A percentile compares a stretch with the other conserved stretches of the same genome.
phyloP scores from a whole-genome alignment of 2,329 filamentous ascomycete species.

The Stachybotrys echinatus region DNA sequence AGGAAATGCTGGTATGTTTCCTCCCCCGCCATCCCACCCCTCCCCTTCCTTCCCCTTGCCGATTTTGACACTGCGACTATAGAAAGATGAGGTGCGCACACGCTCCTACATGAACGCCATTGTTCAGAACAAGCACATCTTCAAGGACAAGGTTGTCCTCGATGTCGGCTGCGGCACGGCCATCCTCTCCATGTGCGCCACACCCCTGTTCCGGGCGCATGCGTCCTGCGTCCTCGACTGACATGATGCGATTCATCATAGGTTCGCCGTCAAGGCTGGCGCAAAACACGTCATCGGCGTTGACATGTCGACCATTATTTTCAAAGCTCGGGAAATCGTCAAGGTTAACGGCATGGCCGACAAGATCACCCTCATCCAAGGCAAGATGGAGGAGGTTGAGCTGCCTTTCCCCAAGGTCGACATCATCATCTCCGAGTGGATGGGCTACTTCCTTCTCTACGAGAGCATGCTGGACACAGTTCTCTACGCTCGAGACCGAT shows the following conservation, averaged over 20 bases:
- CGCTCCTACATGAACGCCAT: slow-evolving; percentile 96
- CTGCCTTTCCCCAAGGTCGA: slow-evolving; percentile 94
- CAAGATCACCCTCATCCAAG: slow-evolving; percentile 96
- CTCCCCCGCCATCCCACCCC: slow-evolving; percentile 11
- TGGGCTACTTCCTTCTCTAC: slow-evolving; percentile 98
- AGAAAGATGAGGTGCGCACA: slow-evolving; percentile 99
- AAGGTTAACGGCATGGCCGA: slow-evolving; percentile 83
- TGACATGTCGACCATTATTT: slow-evolving; percentile 99
- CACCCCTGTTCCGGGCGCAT: slow-evolving; percentile 8
- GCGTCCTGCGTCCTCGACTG: not conserved
- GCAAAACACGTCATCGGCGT: slow-evolving; percentile 98
- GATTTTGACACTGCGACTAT: slow-evolving; percentile 16
- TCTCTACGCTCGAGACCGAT: slow-evolving; percentile 90
- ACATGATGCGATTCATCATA: slow-evolving; percentile 28
- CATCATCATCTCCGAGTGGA: slow-evolving; percentile 99
- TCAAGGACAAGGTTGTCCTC: slow-evolving; percentile 79
- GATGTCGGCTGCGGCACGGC: slow-evolving; percentile 97
- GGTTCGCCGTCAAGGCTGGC: slow-evolving; percentile 94
- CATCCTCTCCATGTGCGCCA: slow-evolving; percentile 91
- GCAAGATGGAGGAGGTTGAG: slow-evolving; percentile 98
- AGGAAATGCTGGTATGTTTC: slow-evolving; percentile 88
- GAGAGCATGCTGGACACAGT: slow-evolving; percentile 99
- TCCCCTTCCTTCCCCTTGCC: slow-evolving; percentile 2
- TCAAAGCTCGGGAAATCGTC: slow-evolving; percentile 96
- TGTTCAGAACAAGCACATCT: slow-evolving; percentile 92